phyloP scores from a whole-genome alignment of 139 green algal genomes.

The Chlorella sp. region DNA sequence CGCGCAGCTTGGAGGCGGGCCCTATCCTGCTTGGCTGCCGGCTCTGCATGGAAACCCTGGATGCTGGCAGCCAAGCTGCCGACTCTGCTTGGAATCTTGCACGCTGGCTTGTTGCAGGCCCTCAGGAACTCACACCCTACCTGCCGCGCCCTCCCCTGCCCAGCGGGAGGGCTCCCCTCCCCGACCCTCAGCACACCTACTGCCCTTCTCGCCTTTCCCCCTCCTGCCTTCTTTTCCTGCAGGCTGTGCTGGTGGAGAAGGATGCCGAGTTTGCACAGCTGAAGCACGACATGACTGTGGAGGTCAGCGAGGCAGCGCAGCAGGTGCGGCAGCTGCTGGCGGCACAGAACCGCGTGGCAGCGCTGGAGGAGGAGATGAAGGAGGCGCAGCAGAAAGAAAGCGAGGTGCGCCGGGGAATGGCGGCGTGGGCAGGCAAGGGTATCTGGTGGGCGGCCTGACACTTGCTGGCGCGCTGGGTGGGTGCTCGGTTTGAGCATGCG shows the following conservation, averaged over 20 bases:
- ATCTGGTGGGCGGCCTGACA: background rate
- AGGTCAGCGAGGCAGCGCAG: constrained; percentile 50
- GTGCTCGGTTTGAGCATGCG: background rate
- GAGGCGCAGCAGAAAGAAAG: constrained; percentile 14
- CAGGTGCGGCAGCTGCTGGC: constrained; percentile 48
- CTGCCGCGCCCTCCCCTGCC: too few relatives aligned
- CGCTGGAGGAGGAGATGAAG: constrained; percentile 6
- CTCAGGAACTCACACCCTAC: too few relatives aligned
- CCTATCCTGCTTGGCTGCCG: background rate
- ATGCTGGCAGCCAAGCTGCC: too few relatives aligned
- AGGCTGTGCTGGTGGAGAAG: constrained; percentile 8
- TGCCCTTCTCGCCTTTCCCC: background rate
- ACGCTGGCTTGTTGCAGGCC: too few relatives aligned
- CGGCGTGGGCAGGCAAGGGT: too few relatives aligned
- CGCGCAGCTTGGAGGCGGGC: too few relatives aligned
- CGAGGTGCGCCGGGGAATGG: background rate
- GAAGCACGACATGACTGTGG: constrained; percentile 31
- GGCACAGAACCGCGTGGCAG: constrained; percentile 32
- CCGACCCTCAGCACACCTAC: background rate
- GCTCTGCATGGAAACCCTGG: background rate
- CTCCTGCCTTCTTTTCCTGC: background rate
- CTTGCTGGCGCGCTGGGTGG: background rate
- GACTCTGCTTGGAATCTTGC: background rate
- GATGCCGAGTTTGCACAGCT: constrained; percentile 36
- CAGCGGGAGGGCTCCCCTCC: background rate